A percentile compares a stretch with the other conserved stretches of the same genome.
Conservation (phyloP, 352 stramenopile species). For the Pythium scleroteichum region DNA sequence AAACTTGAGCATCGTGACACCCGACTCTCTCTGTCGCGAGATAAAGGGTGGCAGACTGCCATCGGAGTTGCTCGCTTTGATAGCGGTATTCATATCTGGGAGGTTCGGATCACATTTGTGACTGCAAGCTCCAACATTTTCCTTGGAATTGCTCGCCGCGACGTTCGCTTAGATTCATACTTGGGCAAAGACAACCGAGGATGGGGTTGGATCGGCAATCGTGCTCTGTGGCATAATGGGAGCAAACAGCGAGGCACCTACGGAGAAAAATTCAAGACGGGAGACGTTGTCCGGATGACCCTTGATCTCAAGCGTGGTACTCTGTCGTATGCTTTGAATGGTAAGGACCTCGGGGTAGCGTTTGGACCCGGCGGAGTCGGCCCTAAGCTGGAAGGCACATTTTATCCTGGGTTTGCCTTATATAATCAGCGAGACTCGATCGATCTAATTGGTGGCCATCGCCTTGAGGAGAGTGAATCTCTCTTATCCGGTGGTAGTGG, state of each 20-base stretch:
- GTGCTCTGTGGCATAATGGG: slow-evolving; percentile 88
- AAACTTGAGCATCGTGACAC: slow-evolving; percentile 90
- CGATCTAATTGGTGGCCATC: slow-evolving; percentile 82
- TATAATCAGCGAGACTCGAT: slow-evolving; percentile 90
- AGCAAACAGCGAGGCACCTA: slow-evolving; percentile 90
- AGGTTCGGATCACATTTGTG: slow-evolving; percentile 85
- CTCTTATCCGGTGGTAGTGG: slow-evolving; percentile 35
- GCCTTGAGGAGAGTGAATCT: slow-evolving; percentile 68
- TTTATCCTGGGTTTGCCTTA: slow-evolving; percentile 84
- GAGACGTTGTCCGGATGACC: slow-evolving; percentile 80
- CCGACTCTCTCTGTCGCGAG: slow-evolving; percentile 72
- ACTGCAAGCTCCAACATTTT: slow-evolving; percentile 91
- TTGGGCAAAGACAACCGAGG: slow-evolving; percentile 91
- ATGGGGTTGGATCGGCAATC: slow-evolving; percentile 91
- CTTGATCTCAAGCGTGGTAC: slow-evolving; percentile 82
- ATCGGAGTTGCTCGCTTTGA: slow-evolving; percentile 89
- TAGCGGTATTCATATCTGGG: slow-evolving; percentile 85
- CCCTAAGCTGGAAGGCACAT: slow-evolving; percentile 83
- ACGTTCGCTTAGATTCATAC: slow-evolving; percentile 88
- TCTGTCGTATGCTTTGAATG: slow-evolving; percentile 87
- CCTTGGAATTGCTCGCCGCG: slow-evolving; percentile 79
- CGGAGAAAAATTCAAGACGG: slow-evolving; percentile 90
- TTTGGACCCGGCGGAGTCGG: slow-evolving; percentile 87
- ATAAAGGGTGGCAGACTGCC: slow-evolving; percentile 89
- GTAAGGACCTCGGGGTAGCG: slow-evolving; percentile 86